These are phyloP conservation scores for Corchorus capsularis DNA, from an alignment of 345 rosid species.

Conservation along the genomic window DNA sequence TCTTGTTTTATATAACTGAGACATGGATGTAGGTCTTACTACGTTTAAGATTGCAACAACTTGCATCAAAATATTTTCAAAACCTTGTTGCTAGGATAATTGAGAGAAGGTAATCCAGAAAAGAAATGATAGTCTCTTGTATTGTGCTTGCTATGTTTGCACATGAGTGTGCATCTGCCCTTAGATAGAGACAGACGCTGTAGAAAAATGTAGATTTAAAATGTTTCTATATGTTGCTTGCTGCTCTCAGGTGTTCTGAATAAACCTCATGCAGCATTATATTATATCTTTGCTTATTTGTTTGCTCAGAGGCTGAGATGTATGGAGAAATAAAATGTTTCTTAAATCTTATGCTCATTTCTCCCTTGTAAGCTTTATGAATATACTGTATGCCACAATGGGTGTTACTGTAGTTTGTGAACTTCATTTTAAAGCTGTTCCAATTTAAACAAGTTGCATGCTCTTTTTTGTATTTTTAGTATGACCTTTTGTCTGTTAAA, in stretches of 20 bases:
- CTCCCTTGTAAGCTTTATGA: neutral
- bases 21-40: neutral
- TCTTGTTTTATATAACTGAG: neutral
- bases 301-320: neutral
- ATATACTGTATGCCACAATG: neutral
- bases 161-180: neutral
- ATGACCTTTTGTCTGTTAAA: neutral
- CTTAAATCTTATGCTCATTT: neutral
- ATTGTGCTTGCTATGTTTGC: neutral
- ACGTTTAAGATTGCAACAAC: neutral
- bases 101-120: neutral
- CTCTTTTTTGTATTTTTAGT: neutral
- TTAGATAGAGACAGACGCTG: neutral
- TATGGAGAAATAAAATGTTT: neutral
- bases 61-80: neutral
- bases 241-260: neutral
- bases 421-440: neutral
- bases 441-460: neutral
- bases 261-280: neutral
- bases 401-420: neutral
- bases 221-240: neutral
- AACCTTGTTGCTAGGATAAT: neutral
- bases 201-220: neutral
- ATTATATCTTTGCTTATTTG: neutral
- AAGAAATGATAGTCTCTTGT: neutral